A percentile compares a stretch with the other conserved stretches of the same genome.
Evolutionary conservation across 1,284 basidiomycete species (phyloP).

Genomic region (Limonomyces culmigenus): DNA sequence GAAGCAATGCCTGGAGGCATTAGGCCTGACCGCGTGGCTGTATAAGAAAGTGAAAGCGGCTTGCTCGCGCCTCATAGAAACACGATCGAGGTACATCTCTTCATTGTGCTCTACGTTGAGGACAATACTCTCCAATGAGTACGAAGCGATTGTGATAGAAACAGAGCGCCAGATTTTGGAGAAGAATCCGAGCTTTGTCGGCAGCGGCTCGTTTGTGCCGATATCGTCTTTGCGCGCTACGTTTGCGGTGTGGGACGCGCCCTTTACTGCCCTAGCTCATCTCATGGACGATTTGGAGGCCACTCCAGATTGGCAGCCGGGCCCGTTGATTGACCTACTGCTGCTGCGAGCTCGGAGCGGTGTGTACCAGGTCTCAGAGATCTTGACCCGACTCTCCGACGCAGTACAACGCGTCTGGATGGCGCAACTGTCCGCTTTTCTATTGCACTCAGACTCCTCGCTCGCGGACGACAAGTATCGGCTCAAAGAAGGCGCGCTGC

Average conservation of each 20-base stretch:
- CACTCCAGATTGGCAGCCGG: constrained; percentile 44
- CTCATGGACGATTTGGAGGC: constrained; percentile 45
- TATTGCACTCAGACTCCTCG: constrained; percentile 50
- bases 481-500: constrained; percentile 48
- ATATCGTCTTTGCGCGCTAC: constrained; percentile 65
- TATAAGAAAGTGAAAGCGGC: constrained; percentile 54
- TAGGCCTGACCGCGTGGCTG: constrained; percentile 53
- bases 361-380: constrained; percentile 52
- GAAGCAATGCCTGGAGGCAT: constrained; percentile 57
- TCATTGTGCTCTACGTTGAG: constrained; percentile 58
- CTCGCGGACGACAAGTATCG: constrained; percentile 35
- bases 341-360: constrained; percentile 56
- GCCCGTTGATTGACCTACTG: constrained; percentile 63
- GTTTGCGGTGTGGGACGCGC: constrained; percentile 75
- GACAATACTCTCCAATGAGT: constrained; percentile 60
- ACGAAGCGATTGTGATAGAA: constrained; percentile 62
- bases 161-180: constrained; percentile 66
- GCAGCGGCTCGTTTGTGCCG: constrained; percentile 64
- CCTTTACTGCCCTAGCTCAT: constrained; percentile 47
- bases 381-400: constrained; percentile 46
- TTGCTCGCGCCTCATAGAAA: constrained; percentile 32
- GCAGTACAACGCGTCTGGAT: constrained; percentile 72
- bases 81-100: constrained; percentile 58
- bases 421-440: constrained; percentile 57
- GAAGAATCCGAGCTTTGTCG: constrained; percentile 55